Conservation (phyloP, 164 flowering plant species). For the Magnolia kwangsiensis region DNA sequence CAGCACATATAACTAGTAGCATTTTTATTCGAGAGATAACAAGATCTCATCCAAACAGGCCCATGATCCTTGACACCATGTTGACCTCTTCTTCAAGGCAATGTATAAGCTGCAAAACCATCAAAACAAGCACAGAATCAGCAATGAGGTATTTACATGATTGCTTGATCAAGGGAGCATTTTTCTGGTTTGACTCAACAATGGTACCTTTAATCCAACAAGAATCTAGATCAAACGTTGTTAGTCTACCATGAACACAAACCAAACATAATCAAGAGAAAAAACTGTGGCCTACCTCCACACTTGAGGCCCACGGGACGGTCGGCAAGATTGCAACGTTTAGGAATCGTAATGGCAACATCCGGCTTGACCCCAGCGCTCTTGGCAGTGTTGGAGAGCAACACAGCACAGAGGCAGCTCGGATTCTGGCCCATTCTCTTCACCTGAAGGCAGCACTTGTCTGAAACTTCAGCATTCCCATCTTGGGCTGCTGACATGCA, state of each 20-base stretch:
- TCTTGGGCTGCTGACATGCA: constrained; percentile 50
- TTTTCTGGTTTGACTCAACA: neutral
- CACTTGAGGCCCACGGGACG: constrained; percentile 78
- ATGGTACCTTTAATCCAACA: neutral
- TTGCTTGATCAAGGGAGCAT: neutral
- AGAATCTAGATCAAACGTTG: neutral
- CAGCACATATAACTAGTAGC: neutral
- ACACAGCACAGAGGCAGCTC: constrained; percentile 64
- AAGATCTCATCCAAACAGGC: neutral
- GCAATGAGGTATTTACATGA: neutral
- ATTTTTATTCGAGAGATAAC: neutral
- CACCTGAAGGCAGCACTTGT: constrained; percentile 37
- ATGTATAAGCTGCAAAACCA: constrained; percentile 49
- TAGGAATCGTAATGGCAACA: constrained; percentile 64
- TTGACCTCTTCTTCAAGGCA: constrained; percentile 33
- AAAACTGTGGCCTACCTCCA: constrained; percentile 37
- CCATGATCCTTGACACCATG: neutral
- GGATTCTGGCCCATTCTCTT: constrained; percentile 58
- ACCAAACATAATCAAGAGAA: neutral
- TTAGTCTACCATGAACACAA: neutral
- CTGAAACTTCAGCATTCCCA: constrained; percentile 29
- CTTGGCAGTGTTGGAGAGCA: constrained; percentile 63
- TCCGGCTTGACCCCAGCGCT: constrained; percentile 49
- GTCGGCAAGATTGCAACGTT: constrained; percentile 73
- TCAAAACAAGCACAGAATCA: neutral